Evolutionary conservation across 2,329 filamentous ascomycete genomes (phyloP).

Genomic region (Aureobasidium sp.): DNA sequence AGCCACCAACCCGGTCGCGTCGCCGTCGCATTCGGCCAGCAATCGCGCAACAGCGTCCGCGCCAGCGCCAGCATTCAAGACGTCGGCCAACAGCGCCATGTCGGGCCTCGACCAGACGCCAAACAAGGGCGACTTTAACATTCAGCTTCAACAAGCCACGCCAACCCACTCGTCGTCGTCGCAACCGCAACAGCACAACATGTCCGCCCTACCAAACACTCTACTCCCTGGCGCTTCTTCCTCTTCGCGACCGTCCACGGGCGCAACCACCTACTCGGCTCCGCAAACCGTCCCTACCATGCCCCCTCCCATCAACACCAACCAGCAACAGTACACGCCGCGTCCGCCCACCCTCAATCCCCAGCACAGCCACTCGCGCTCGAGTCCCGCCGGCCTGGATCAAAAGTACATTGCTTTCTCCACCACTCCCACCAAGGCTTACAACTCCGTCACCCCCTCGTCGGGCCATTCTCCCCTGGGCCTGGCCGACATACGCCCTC

Average conservation of each 20-base stretch:
- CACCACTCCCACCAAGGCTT: constrained; percentile 39
- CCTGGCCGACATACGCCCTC: constrained; percentile 81
- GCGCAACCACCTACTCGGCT: constrained; percentile 40
- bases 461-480: constrained; percentile 81
- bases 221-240: constrained; percentile 44
- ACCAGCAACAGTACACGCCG: constrained; percentile 50
- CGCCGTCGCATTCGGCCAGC: not conserved
- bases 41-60: not conserved
- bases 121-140: constrained; percentile 42
- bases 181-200: constrained; percentile 10
- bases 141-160: constrained; percentile 49
- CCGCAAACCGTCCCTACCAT: constrained; percentile 49
- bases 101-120: constrained; percentile 31
- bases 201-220: constrained; percentile 45
- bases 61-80: not conserved
- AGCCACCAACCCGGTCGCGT: not conserved
- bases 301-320: constrained; percentile 40
- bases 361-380: constrained; percentile 72
- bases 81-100: constrained; percentile 3
- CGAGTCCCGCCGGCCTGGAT: constrained; percentile 62
- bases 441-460: constrained; percentile 44
- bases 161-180: constrained; percentile 18
- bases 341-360: constrained; percentile 56
- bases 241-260: constrained; percentile 15
- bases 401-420: constrained; percentile 55